phyloP scores from a whole-genome alignment of 768 basidiomycete species.

The Leccinum obscurum region DNA sequence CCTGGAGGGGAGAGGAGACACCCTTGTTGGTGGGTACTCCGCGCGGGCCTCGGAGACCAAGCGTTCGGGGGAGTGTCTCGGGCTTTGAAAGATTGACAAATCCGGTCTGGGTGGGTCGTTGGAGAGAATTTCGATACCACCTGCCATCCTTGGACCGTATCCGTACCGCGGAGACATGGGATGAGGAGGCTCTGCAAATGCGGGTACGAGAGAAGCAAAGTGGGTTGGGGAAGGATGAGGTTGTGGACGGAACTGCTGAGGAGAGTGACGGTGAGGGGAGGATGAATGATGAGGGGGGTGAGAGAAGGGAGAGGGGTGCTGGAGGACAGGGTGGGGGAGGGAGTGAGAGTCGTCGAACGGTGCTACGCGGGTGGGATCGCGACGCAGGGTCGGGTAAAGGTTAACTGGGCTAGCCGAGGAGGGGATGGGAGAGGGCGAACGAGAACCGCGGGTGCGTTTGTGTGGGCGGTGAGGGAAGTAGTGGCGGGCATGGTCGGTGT shows the following conservation, averaged over 20 bases:
- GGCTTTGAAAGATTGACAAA: slow-evolving; percentile 15
- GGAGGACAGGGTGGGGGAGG: slow-evolving; percentile 9
- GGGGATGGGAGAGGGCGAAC: slow-evolving; percentile 14
- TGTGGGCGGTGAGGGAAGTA: slow-evolving; percentile 2
- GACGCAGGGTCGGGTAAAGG: slow-evolving; percentile 27
- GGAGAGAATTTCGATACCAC: slow-evolving; percentile 26
- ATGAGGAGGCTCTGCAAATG: slow-evolving; percentile 1
- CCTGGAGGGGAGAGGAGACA: slow-evolving; percentile 12
- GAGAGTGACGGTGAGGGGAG: slow-evolving; percentile 22
- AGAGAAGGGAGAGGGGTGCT: slow-evolving; percentile 14
- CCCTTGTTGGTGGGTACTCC: slow-evolving; percentile 14
- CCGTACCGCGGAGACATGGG: slow-evolving; percentile 22
- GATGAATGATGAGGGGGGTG: slow-evolving; percentile 15
- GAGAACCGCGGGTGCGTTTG: slow-evolving; percentile 26
- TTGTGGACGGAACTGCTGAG: slow-evolving; percentile 19
- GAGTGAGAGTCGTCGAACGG: slow-evolving; percentile 10
- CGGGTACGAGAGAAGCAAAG: neutral
- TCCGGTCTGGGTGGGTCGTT: slow-evolving; percentile 15
- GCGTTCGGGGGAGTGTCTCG: slow-evolving; percentile 19
- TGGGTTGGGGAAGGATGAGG: slow-evolving; percentile 15
- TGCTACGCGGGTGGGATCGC: slow-evolving; percentile 13
- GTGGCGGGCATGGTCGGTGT: slow-evolving; percentile 26
- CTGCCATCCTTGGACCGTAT: slow-evolving; percentile 29
- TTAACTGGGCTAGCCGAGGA: slow-evolving; percentile 23
- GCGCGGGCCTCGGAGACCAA: slow-evolving; percentile 9